phyloP scores from a whole-genome alignment of 306 rosid species.

The Chamaecrista fasciculata region DNA sequence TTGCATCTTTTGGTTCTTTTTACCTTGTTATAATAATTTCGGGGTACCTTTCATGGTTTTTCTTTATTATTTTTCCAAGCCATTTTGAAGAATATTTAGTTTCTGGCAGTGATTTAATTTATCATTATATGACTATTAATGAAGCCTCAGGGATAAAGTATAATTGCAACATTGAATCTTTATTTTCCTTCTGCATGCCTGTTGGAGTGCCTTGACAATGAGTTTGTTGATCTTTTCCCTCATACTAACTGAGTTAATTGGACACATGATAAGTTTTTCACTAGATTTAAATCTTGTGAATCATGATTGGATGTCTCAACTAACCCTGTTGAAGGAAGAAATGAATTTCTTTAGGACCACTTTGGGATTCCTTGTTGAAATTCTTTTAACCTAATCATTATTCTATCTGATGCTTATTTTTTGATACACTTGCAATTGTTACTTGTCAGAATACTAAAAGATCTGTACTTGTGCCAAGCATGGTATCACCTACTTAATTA shows the following conservation, averaged over 20 bases:
- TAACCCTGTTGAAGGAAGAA: background rate
- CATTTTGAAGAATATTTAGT: background rate
- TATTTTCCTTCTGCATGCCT: background rate
- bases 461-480: background rate
- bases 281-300: background rate
- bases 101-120: background rate
- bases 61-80: background rate
- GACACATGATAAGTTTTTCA: background rate
- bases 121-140: background rate
- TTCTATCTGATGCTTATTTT: slow-evolving; percentile 15
- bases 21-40: slow-evolving; percentile 6
- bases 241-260: background rate
- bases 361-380: background rate
- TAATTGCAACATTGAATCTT: slow-evolving; percentile 11
- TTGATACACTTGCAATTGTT: background rate
- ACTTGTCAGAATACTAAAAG: background rate
- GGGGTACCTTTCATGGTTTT: background rate
- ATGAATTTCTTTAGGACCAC: slow-evolving; percentile 2
- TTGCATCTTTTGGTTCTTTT: slow-evolving; percentile 24
- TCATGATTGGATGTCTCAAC: background rate
- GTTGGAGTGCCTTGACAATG: background rate
- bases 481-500: background rate
- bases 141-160: background rate
- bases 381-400: slow-evolving; percentile 6
- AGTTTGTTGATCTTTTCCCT: background rate